Conservation (phyloP, 2,329 filamentous ascomycete genomes). For the Polychaeton citri region DNA sequence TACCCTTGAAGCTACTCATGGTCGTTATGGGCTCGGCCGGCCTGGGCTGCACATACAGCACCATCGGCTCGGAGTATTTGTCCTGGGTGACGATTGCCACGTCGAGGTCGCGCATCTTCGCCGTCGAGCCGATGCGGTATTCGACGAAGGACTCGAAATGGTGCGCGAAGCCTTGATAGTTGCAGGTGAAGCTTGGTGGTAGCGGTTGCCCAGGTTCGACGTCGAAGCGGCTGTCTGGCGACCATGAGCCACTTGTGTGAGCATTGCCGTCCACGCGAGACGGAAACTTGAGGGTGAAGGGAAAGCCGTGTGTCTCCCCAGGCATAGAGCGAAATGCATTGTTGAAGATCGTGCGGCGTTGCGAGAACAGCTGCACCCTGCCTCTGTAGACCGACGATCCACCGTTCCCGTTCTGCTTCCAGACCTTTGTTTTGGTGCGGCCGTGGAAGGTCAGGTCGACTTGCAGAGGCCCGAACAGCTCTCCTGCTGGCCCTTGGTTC, state of each 20-base stretch:
- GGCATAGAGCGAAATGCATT: constrained; percentile 1
- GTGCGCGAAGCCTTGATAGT: neutral
- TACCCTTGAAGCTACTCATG: constrained; percentile 1
- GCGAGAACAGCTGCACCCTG: constrained; percentile 4
- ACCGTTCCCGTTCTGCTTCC: constrained; percentile 3
- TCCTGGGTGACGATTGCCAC: constrained; percentile 1
- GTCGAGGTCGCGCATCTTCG: constrained; percentile 4
- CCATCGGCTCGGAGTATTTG: neutral
- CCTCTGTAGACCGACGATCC: constrained; percentile 4
- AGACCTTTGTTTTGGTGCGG: constrained; percentile 5
- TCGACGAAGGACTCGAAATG: constrained; percentile 1
- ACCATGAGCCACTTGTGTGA: neutral
- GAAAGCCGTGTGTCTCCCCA: constrained; percentile 1
- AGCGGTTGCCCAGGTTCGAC: constrained; percentile 2
- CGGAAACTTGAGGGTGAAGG: constrained; percentile 5
- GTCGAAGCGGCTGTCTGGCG: constrained; percentile 1
- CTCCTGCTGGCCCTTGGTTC: neutral
- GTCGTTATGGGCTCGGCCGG: neutral
- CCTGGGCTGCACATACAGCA: constrained; percentile 4
- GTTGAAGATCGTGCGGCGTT: constrained; percentile 2
- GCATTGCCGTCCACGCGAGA: neutral
- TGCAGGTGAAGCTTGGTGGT: constrained; percentile 3
- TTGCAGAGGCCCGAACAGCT: constrained; percentile 4
- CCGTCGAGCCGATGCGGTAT: constrained; percentile 2
- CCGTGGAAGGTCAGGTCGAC: constrained; percentile 2